Percentiles rank a stretch among this genome's conserved stretches.
These are phyloP conservation scores for Acanthamoeba royreba DNA, from an alignment of 208 protist species.

Conservation along the genomic window DNA sequence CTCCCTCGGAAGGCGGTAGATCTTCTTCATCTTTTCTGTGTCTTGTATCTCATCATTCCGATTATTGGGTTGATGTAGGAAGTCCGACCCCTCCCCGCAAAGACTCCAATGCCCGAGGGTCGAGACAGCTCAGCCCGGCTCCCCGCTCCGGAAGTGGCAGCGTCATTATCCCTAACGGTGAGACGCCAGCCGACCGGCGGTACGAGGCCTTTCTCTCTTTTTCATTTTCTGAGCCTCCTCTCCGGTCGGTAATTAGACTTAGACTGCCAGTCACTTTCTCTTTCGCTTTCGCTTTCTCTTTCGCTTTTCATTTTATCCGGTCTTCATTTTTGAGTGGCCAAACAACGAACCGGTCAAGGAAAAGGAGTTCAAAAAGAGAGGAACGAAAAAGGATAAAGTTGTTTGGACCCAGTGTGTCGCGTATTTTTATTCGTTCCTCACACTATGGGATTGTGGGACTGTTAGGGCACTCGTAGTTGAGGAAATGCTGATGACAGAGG, in stretches of 20 bases:
- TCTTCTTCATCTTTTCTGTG: not conserved
- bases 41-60: not conserved
- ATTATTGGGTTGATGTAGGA: not conserved
- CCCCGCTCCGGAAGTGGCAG: not conserved
- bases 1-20: no score
- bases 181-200: not conserved
- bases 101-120: not conserved
- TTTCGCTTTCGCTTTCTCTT: no score
- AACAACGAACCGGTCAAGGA: no score
- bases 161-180: not conserved
- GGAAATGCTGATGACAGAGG: not conserved
- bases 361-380: no score
- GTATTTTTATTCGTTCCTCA: not conserved
- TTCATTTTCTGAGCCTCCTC: not conserved
- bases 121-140: not conserved
- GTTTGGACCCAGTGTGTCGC: not conserved
- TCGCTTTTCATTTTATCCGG: no score
- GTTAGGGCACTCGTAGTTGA: not conserved
- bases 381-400: no score
- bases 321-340: no score
- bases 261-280: no score
- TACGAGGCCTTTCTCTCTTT: not conserved
- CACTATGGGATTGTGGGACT: not conserved
- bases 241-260: no score
- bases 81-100: not conserved